These are phyloP conservation scores for Kwoniella sp. DNA, from an alignment of 768 basidiomycete species.

Conservation along the genomic window DNA sequence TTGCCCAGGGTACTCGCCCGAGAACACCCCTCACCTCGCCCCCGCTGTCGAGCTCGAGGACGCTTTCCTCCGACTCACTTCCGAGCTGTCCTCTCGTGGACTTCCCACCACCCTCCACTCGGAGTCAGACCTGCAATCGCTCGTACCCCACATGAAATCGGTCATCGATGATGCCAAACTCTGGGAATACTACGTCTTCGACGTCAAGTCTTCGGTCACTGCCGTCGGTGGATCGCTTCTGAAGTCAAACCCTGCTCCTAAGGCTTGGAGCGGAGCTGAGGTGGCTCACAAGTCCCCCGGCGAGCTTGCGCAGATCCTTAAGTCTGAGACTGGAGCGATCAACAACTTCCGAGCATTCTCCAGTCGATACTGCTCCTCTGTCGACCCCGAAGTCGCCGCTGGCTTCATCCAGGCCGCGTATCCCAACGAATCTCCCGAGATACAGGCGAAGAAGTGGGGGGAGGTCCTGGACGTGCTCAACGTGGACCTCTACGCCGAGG, in stretches of 20 bases:
- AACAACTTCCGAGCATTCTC: conserved; percentile 59
- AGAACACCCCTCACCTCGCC: conserved; percentile 83
- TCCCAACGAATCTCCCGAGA: conserved; percentile 54
- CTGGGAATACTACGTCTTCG: conserved; percentile 93
- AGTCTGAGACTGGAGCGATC: conserved; percentile 55
- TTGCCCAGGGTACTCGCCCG: conserved; percentile 72
- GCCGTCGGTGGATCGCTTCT: conserved; percentile 54
- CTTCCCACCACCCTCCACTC: conserved; percentile 69
- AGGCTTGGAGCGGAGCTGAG: conserved; percentile 62
- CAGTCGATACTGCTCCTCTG: conserved; percentile 61
- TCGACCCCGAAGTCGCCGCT: conserved; percentile 65
- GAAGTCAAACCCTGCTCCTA: conserved; percentile 10
- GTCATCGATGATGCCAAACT: conserved; percentile 65
- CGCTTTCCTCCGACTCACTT: conserved; percentile 76
- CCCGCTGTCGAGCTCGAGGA: conserved; percentile 90
- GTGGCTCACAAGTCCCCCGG: conserved; percentile 59
- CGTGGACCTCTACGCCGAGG: conserved; percentile 78
- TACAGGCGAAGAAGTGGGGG: conserved; percentile 68
- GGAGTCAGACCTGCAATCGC: conserved; percentile 62
- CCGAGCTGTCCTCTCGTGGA: conserved; percentile 60
- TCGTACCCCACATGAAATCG: conserved; percentile 63
- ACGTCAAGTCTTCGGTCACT: conserved; percentile 62
- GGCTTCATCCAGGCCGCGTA: conserved; percentile 68
- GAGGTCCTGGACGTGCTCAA: conserved; percentile 80
- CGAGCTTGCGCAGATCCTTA: conserved; percentile 65